phyloP scores from a whole-genome alignment of 371 early-diverging fungal genomes.

The Sporodiniella umbellata region DNA sequence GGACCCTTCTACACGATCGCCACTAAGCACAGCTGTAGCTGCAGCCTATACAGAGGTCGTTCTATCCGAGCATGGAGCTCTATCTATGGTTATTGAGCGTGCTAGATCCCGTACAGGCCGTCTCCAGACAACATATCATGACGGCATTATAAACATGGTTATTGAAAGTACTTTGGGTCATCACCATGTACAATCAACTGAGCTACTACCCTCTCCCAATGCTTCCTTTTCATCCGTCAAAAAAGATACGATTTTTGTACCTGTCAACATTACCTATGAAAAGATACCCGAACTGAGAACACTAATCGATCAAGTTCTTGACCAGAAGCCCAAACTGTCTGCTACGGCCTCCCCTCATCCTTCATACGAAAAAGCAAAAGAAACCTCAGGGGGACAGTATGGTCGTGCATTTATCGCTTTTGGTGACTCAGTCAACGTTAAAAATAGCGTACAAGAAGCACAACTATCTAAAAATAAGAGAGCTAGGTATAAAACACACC shows the following conservation, averaged over 20 bases:
- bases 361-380: slow-evolving; percentile 26
- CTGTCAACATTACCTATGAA: slow-evolving; percentile 47
- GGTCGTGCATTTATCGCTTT: slow-evolving; percentile 46
- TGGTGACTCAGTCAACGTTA: slow-evolving; percentile 31
- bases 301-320: slow-evolving; percentile 46
- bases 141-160: slow-evolving; percentile 47
- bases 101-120: slow-evolving; percentile 49
- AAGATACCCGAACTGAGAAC: slow-evolving; percentile 43
- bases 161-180: slow-evolving; percentile 37
- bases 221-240: slow-evolving; percentile 4
- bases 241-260: slow-evolving; percentile 37
- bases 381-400: slow-evolving; percentile 31
- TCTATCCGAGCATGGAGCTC: slow-evolving; percentile 42
- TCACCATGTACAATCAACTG: slow-evolving; percentile 20
- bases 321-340: slow-evolving; percentile 34
- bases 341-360: slow-evolving; percentile 18
- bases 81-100: slow-evolving; percentile 42
- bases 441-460: slow-evolving; percentile 12
- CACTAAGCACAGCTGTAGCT: slow-evolving; percentile 40
- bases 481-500: slow-evolving; percentile 12
- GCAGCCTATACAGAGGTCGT: slow-evolving; percentile 45
- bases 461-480: slow-evolving; percentile 8
- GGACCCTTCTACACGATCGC: slow-evolving; percentile 36
- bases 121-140: slow-evolving; percentile 34
- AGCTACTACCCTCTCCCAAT: slow-evolving; percentile 3